A percentile compares a stretch with the other conserved stretches of the same genome.
Conservation (phyloP, 169 alveolate species). For the Eimeria maxima region DNA sequence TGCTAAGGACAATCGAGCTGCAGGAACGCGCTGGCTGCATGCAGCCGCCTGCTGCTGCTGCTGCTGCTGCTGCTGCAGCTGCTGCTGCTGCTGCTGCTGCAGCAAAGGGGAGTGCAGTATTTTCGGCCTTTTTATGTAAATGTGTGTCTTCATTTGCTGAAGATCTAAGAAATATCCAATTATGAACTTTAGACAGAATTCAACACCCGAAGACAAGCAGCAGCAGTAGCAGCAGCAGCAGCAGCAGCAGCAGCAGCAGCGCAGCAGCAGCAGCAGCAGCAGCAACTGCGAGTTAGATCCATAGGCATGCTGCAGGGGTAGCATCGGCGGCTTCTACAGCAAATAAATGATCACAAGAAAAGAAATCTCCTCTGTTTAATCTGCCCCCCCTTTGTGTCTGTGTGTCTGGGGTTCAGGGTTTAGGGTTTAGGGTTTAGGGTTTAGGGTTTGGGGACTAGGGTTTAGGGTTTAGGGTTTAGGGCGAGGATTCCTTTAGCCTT, state of each 20-base stretch:
- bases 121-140: not conserved
- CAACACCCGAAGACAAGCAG: not conserved
- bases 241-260: conserved; percentile 62
- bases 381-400: not conserved
- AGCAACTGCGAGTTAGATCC: not conserved
- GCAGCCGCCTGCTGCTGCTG: conserved; percentile 4
- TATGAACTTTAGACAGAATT: no score
- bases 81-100: no score
- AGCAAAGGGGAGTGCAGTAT: not conserved
- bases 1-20: not conserved
- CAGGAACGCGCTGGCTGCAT: conserved; percentile 29
- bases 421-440: conserved; percentile 64
- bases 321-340: conserved; percentile 1
- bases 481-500: no score
- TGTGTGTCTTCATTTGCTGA: not conserved
- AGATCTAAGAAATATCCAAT: not conserved
- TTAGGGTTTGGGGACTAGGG: not conserved
- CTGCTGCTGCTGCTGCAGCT: no score
- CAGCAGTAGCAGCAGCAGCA: conserved; percentile 44
- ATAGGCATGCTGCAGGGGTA: not conserved
- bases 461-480: no score
- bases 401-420: not conserved
- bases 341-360: not conserved
- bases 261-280: no score
- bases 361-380: not conserved